Base-by-base conservation (phyloP, 169 alveolate species). In the Plasmodium fragile region DNA sequence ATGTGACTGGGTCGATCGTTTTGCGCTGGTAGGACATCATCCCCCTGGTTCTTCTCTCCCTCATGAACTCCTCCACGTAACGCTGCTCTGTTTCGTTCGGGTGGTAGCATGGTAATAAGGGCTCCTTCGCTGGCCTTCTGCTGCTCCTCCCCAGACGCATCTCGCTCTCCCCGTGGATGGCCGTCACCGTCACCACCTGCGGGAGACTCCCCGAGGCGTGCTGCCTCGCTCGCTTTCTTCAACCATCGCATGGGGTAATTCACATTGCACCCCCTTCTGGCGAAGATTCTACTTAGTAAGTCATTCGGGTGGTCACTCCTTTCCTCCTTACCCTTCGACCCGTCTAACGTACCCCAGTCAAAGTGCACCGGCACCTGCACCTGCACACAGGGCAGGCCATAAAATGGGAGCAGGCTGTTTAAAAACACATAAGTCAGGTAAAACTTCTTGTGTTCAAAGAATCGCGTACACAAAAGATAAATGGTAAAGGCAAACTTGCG, bases 401-500 rank as follows among this genome's bases (percentile, higher is more conserved):
- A 91, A 77, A 81, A 91, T 6, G 94, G 94, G 10, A 91, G 18
- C 6, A 91, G 11, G 34, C 77, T 79, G 25, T 91, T 91, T 6
- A 91, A 75, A 69, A 91, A 36, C 34, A 80, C 73, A 41, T 72
- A 81, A 25, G 94, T 25, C 28, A 91, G 16, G 59, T 39, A 91
- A 59, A n/a, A 91, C 72, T 41, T 69, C 59, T 59, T 91, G 22
- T 70, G 45, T 10, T n/a, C 11, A 25, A 41, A 91, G 52, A 91
- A 91, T 7, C 55, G 28, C 7, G 75, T 13, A 39, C 94, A 91
- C 25, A 91, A 39, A 4, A 91, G 39, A 71, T 91, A 91, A 13
- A 80, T 75, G 3, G 90, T 65, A 41, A 91, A 91, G n/a, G 94
- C 18, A 49, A 91, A 80, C 55, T 91, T 91, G 1, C 94, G 55